phyloP scores from a whole-genome alignment of 306 rosid species.

The Geum urbanum region DNA sequence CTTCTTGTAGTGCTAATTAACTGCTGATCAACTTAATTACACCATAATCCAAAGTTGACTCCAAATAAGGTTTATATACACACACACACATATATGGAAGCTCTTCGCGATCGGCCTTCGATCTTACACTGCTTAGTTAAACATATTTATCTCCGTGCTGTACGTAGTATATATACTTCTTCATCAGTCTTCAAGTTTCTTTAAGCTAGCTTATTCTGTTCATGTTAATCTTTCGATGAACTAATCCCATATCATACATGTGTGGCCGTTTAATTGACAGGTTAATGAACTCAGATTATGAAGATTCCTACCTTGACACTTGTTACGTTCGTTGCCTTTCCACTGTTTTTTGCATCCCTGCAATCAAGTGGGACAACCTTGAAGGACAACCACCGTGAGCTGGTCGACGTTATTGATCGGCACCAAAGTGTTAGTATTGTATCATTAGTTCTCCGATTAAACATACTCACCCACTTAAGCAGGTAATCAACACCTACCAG shows the following conservation, averaged over 20 bases:
- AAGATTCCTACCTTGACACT: background rate
- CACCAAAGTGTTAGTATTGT: no score
- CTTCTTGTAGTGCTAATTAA: background rate
- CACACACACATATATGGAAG: background rate
- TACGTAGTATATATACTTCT: no score
- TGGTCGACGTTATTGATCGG: background rate
- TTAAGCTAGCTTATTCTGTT: no score
- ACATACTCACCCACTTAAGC: no score
- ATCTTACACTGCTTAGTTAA: no score
- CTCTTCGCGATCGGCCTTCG: no score
- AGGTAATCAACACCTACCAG: no score
- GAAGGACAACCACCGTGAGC: constrained; percentile 1
- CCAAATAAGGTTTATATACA: background rate
- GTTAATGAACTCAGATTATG: constrained; percentile 1
- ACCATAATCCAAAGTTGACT: background rate
- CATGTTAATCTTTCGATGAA: no score
- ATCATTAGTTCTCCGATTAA: no score
- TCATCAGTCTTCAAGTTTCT: no score
- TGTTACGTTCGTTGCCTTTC: background rate
- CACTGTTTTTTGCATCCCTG: background rate
- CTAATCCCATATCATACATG: no score
- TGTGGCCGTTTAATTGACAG: background rate
- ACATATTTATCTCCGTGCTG: no score
- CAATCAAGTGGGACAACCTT: background rate
- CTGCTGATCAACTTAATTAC: background rate